Evolutionary conservation across 1,139 yeast genomes (phyloP).

Genomic region (Pichia sp.): DNA sequence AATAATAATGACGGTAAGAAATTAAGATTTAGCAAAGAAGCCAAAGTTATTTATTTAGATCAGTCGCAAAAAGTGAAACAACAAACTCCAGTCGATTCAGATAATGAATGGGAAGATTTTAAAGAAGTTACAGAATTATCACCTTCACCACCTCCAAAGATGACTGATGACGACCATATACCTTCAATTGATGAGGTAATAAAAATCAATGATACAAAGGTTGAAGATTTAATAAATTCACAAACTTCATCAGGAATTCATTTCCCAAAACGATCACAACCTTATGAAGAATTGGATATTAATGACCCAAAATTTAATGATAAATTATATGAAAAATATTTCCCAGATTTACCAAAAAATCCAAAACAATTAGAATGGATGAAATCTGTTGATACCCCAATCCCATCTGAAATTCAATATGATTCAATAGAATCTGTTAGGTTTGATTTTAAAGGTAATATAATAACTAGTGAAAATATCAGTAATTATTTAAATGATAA

Average conservation of each 20-base stretch:
- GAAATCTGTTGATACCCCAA: slow-evolving; percentile 45
- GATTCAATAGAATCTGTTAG: slow-evolving; percentile 66
- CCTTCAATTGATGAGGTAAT: not conserved
- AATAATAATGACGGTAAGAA: slow-evolving; percentile 17
- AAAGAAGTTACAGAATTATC: slow-evolving; percentile 24
- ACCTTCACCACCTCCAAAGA: not conserved
- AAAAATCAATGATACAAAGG: not conserved
- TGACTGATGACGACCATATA: not conserved
- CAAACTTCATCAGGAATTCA: slow-evolving; percentile 37
- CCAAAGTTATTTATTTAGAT: slow-evolving; percentile 39
- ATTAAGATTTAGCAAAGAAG: slow-evolving; percentile 39
- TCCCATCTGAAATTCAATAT: slow-evolving; percentile 37
- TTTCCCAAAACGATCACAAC: slow-evolving; percentile 48
- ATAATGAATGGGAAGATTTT: slow-evolving; percentile 30
- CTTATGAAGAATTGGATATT: slow-evolving; percentile 40
- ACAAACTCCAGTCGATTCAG: slow-evolving; percentile 11
- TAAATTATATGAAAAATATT: slow-evolving; percentile 76
- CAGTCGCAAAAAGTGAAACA: slow-evolving; percentile 22
- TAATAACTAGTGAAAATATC: slow-evolving; percentile 45
- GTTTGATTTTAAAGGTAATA: slow-evolving; percentile 80
- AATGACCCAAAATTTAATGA: slow-evolving; percentile 74
- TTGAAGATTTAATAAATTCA: not conserved
- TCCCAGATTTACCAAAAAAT: slow-evolving; percentile 83
- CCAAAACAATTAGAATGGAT: slow-evolving; percentile 86
- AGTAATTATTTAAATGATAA: slow-evolving; percentile 35